Evolutionary conservation across 768 basidiomycete genomes (phyloP).

Genomic region (Naganishia vaughanmartiniae): DNA sequence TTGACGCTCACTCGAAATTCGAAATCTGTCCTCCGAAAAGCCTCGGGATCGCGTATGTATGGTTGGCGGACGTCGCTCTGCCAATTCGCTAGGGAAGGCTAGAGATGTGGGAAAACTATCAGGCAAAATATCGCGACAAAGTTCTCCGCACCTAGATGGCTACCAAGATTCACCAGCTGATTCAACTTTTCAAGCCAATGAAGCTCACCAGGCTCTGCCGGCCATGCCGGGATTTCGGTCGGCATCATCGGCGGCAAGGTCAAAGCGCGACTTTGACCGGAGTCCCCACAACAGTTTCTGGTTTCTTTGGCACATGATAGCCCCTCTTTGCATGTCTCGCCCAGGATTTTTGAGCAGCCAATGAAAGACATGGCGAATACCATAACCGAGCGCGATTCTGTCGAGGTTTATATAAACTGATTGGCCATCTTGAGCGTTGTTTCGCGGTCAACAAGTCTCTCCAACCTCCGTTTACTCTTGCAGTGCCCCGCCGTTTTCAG

Average conservation of each 20-base stretch:
- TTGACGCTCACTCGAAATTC: background rate
- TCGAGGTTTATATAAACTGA: background rate
- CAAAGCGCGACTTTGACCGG: conserved; percentile 22
- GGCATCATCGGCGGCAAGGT: conserved; percentile 16
- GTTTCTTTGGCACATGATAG: conserved; percentile 20
- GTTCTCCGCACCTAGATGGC: conserved; percentile 5
- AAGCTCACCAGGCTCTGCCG: background rate
- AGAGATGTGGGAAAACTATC: background rate
- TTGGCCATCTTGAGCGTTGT: background rate
- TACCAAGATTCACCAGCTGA: background rate
- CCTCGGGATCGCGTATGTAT: conserved; percentile 2
- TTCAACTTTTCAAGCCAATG: background rate
- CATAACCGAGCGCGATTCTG: background rate
- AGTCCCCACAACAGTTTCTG: conserved; percentile 13
- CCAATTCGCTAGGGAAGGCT: background rate
- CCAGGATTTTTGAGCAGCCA: conserved; percentile 15
- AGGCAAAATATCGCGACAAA: background rate
- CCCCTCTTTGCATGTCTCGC: background rate
- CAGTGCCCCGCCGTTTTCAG: background rate
- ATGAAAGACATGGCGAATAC: conserved; percentile 3
- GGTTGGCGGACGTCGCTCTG: background rate
- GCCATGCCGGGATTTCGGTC: conserved; percentile 16
- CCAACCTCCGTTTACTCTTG: background rate
- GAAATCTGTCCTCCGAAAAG: background rate
- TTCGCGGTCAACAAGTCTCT: background rate